phyloP scores from a whole-genome alignment of 2,329 filamentous ascomycete species.

The Aureobasidium pullulans region DNA sequence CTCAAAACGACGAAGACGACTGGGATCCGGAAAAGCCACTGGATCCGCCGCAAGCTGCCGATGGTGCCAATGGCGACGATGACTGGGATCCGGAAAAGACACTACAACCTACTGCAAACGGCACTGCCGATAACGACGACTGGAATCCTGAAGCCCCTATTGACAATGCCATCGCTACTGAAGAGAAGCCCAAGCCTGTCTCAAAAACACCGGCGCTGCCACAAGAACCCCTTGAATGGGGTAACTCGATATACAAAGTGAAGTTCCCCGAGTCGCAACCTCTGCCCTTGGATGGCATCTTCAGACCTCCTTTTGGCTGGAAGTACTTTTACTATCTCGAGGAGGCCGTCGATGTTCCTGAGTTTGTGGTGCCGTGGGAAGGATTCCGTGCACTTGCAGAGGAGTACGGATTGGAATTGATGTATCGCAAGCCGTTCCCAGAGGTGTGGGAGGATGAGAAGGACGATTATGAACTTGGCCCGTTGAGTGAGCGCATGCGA shows the following conservation, averaged over 20 bases:
- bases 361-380: conserved; percentile 98
- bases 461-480: conserved; percentile 71
- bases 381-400: conserved; percentile 92
- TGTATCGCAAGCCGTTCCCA: conserved; percentile 84
- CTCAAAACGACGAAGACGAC: conserved; percentile 28
- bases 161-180: conserved; percentile 26
- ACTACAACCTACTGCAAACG: conserved; percentile 31
- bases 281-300: conserved; percentile 71
- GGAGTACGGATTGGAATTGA: conserved; percentile 91
- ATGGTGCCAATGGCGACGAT: conserved; percentile 25
- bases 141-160: conserved; percentile 30
- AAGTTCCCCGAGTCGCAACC: conserved; percentile 65
- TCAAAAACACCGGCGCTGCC: conserved; percentile 29
- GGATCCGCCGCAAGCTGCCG: conserved; percentile 19
- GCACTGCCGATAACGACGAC: conserved; percentile 18
- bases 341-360: conserved; percentile 92
- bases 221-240: conserved; percentile 63
- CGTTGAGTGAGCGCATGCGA: conserved; percentile 90
- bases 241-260: conserved; percentile 87
- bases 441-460: conserved; percentile 92
- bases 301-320: conserved; percentile 93
- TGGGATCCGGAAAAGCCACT: conserved; percentile 27
- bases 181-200: conserved; percentile 16
- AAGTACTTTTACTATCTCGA: conserved; percentile 96
- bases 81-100: conserved; percentile 37